A percentile compares a stretch with the other conserved stretches of the same genome.
Conservation (phyloP, 306 rosid genomes). For the Castanospermum australe region DNA sequence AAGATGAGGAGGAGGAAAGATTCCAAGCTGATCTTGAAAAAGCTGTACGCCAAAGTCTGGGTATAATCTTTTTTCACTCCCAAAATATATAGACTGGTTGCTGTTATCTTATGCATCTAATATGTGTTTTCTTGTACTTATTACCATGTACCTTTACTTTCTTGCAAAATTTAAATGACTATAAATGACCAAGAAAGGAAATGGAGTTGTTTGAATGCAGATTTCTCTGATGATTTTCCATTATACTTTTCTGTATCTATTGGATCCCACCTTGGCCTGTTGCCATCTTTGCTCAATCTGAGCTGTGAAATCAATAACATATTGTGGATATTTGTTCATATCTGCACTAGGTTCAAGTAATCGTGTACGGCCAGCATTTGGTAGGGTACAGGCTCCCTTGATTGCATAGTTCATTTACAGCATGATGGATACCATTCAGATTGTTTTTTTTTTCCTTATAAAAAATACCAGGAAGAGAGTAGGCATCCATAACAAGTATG, state of each 20-base stretch:
- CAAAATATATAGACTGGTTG: background rate
- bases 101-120: background rate
- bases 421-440: background rate
- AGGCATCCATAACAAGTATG: background rate
- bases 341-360: background rate
- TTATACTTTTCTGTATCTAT: background rate
- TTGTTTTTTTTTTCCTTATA: background rate
- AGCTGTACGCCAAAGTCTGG: conserved; percentile 91
- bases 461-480: background rate
- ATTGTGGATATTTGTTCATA: background rate
- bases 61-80: conserved; percentile 27
- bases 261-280: background rate
- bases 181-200: background rate
- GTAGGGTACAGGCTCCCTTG: background rate
- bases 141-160: background rate
- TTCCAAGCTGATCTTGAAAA: conserved; percentile 90
- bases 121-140: background rate
- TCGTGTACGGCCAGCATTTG: background rate
- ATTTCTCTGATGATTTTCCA: background rate
- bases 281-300: background rate
- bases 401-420: background rate
- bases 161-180: background rate
- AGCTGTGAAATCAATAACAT: background rate
- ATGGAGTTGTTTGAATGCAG: background rate
- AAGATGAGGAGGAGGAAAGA: conserved; percentile 86